Percentiles rank a stretch among this genome's conserved stretches.
Conservation (phyloP, 2,329 filamentous ascomycete genomes). For the Samsoniella hepiali region DNA sequence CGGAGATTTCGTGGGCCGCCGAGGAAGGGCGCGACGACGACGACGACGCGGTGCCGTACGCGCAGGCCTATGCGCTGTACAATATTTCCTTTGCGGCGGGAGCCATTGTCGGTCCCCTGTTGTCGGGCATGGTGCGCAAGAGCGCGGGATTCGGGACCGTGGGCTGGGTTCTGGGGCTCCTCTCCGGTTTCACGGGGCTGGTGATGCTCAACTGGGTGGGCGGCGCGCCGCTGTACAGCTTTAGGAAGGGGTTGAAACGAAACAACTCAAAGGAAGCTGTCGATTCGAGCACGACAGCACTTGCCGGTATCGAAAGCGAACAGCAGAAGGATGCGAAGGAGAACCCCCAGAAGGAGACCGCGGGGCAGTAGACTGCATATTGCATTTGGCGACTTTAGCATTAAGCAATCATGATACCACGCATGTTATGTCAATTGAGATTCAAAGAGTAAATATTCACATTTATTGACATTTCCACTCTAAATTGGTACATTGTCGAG, state of each 20-base stretch:
- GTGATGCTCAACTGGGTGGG: slow-evolving; percentile 30
- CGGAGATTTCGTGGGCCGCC: slow-evolving; percentile 35
- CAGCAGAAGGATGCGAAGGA: neutral
- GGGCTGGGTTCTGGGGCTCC: slow-evolving; percentile 31
- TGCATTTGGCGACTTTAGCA: neutral
- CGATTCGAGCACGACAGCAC: neutral
- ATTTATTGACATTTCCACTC: too few species aligned
- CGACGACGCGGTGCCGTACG: slow-evolving; percentile 28
- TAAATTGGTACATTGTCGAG: neutral
- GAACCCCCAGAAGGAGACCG: neutral
- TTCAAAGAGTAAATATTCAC: neutral
- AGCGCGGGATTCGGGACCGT: slow-evolving; percentile 32
- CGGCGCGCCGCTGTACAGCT: slow-evolving; percentile 19
- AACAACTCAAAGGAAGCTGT: neutral
- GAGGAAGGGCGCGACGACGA: slow-evolving; percentile 13
- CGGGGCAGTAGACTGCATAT: neutral
- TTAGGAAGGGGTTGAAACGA: neutral
- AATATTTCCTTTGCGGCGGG: slow-evolving; percentile 36
- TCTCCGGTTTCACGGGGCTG: slow-evolving; percentile 29
- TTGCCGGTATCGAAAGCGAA: neutral
- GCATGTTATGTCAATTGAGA: neutral
- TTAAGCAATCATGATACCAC: neutral
- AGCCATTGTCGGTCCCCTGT: slow-evolving; percentile 31
- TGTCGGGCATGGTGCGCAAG: slow-evolving; percentile 35
- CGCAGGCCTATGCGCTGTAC: slow-evolving; percentile 35